Percentiles rank a stretch among this genome's conserved stretches.
Evolutionary conservation across 257 asterid genomes (phyloP).

Genomic region (Solanum boliviense): DNA sequence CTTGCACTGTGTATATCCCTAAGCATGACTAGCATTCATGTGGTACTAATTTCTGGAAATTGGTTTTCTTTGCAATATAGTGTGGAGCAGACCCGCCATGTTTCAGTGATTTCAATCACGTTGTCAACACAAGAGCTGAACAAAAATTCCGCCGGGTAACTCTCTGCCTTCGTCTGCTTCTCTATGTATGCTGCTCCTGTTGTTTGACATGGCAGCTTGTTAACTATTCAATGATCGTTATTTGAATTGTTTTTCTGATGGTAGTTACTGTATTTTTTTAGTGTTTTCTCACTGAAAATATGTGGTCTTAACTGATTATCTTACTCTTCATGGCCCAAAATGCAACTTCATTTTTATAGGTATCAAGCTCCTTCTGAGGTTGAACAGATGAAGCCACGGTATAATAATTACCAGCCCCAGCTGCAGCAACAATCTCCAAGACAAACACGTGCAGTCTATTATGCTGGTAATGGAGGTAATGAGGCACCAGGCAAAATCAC

Average conservation of each 20-base stretch:
- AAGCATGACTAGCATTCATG: background rate
- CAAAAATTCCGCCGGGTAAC: conserved; percentile 82
- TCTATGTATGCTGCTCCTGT: background rate
- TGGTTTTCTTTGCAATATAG: conserved; percentile 29
- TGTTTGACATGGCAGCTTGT: background rate
- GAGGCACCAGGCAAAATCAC: background rate
- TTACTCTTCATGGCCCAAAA: background rate
- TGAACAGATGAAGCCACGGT: conserved; percentile 41
- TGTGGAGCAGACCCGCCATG: conserved; percentile 97
- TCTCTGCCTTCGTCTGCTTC: background rate
- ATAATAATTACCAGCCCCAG: conserved; percentile 42
- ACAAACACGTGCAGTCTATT: conserved; percentile 41
- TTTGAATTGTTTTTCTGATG: background rate
- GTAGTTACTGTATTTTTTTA: background rate
- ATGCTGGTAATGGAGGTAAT: conserved; percentile 53
- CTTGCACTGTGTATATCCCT: background rate
- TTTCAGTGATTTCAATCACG: conserved; percentile 84
- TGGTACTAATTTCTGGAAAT: background rate
- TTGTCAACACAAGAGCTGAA: conserved; percentile 67
- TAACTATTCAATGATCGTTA: background rate
- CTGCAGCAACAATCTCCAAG: conserved; percentile 47
- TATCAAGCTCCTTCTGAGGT: conserved; percentile 68
- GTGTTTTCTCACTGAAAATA: background rate
- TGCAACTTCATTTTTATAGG: conserved; percentile 16
- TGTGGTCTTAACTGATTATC: background rate